phyloP scores from a whole-genome alignment of 352 stramenopile species.

The Phytophthora sp. region DNA sequence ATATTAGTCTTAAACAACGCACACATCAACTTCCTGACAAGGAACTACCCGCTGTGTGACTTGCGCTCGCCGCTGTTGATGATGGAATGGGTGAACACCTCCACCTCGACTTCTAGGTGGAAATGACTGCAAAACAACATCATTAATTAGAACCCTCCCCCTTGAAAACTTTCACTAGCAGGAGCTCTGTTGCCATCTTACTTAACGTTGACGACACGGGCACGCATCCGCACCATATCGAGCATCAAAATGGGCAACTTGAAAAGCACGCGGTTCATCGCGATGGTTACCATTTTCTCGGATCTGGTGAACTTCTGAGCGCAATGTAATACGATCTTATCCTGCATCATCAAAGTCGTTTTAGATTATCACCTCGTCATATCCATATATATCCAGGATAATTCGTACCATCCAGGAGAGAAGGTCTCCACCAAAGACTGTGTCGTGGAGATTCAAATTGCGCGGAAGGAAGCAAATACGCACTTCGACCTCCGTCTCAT shows the following conservation, averaged over 20 bases:
- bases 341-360: slow-evolving; percentile 19
- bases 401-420: slow-evolving; percentile 52
- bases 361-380: not conserved
- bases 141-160: not conserved
- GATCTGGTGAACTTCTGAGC: slow-evolving; percentile 67
- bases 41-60: slow-evolving; percentile 58
- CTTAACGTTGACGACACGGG: slow-evolving; percentile 55
- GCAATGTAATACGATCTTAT: slow-evolving; percentile 62
- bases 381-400: too few relatives aligned
- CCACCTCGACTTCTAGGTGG: slow-evolving; percentile 55
- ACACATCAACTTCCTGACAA: too few relatives aligned
- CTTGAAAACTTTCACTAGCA: not conserved
- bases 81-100: slow-evolving; percentile 47
- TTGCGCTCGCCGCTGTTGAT: slow-evolving; percentile 27
- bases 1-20: too few relatives aligned
- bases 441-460: slow-evolving; percentile 65
- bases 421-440: slow-evolving; percentile 61
- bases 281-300: slow-evolving; percentile 66
- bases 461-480: slow-evolving; percentile 61
- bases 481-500: slow-evolving; percentile 60
- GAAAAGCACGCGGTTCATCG: slow-evolving; percentile 73
- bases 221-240: slow-evolving; percentile 59
- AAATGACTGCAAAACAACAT: slow-evolving; percentile 30
- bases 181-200: not conserved
- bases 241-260: slow-evolving; percentile 56